Conservation (phyloP, 306 rosid species). For the Calophaca sinica region DNA sequence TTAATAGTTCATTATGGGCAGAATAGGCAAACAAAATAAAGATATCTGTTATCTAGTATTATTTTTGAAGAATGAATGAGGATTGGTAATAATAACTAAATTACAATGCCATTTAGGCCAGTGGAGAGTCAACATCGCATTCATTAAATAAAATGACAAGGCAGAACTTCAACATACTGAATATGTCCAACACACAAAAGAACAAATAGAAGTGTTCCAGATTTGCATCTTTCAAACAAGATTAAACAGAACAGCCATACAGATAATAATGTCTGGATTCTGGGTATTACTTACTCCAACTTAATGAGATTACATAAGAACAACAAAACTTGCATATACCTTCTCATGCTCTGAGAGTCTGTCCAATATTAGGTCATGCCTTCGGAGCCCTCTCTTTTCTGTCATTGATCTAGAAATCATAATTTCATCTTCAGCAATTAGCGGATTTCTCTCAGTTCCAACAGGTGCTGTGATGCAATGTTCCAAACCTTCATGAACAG, state of each 20-base stretch:
- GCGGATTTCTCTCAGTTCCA: conserved; percentile 51
- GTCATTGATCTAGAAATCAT: conserved; percentile 68
- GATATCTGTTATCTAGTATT: background rate
- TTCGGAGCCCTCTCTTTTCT: conserved; percentile 63
- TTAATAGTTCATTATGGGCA: background rate
- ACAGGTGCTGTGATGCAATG: conserved; percentile 61
- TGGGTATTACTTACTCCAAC: background rate
- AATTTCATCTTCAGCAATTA: conserved; percentile 54
- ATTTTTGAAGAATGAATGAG: background rate
- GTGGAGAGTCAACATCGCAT: background rate
- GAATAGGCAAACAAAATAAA: conserved; percentile 13
- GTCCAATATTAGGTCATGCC: conserved; percentile 67
- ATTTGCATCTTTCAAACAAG: conserved; percentile 7
- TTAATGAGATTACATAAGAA: conserved; percentile 36
- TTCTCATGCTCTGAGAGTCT: conserved; percentile 74
- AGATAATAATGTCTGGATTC: background rate
- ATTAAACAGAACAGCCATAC: conserved; percentile 8
- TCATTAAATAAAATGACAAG: conserved; percentile 13
- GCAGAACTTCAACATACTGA: conserved; percentile 17
- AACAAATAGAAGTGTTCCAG: conserved; percentile 12
- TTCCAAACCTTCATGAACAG: conserved; percentile 63
- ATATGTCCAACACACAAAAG: conserved; percentile 4
- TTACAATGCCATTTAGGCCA: background rate
- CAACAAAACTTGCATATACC: conserved; percentile 56
- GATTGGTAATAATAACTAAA: conserved; percentile 5